Evolutionary conservation across 1,284 basidiomycete species (phyloP), one percentile per base, ranked within the genome.

Genomic region (Butyriboletus appendiculatus): DNA sequence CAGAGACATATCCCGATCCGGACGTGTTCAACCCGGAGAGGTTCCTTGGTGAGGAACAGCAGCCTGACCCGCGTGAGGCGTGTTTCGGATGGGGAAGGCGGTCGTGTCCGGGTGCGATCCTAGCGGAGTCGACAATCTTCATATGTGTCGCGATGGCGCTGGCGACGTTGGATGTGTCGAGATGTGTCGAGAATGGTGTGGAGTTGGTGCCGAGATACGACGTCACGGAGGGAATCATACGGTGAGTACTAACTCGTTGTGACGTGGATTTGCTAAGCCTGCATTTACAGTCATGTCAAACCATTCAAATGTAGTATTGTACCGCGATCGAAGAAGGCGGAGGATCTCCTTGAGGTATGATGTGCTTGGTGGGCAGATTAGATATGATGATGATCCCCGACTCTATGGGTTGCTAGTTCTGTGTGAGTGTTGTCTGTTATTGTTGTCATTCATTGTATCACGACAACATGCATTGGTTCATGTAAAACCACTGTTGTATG

Each of bases 1-100:
- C 39, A 18, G 40, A 44, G 3, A 56, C 20, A 5, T 63, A 62
- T 42, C 46, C 56, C 0, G 20, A 62, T 16, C 57, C 64, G 1
- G 39, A 50, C 0, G 45, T 48, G 2, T 64, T 63, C 18, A 20
- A 53, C 0, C 63, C 59, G 0, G 60, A 60, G 39, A 24, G 65
- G 7, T 65, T 62, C 26, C 52, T 63, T 1, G 55, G 57, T 4
- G 40, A 55, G 2, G 1, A 50, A 22, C 46, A 14, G 3, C 47
- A 66, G 14, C 49, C 12, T 2, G 57, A 64, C 34, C 50, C 62
- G 12, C 47, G 48, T 3, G 24, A 50, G 12, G 48, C 12, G 1
- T 58, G 55, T 45, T 64, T 64, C n/a, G 57, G 64, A 9, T 65
- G 33, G 35, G 62, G 60, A 42, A 46, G 62, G 20, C 53, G 62